Conservation (phyloP, 768 basidiomycete genomes). For the Suillus subalutaceus region DNA sequence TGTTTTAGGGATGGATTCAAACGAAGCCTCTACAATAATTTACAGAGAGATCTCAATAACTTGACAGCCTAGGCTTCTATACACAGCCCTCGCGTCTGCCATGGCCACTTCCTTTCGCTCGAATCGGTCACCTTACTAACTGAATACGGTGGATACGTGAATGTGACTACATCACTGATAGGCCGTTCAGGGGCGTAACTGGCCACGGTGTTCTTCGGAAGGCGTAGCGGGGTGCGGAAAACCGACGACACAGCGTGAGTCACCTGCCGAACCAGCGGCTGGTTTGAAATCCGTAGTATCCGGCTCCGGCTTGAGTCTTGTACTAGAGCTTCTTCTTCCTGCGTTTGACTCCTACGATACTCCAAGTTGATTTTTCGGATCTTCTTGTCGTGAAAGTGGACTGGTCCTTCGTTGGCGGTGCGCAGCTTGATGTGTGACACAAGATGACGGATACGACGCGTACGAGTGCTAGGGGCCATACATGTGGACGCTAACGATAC, state of each 20-base stretch:
- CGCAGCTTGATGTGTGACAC: not conserved
- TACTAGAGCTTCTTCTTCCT: not conserved
- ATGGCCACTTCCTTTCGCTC: not conserved
- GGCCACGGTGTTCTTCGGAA: not conserved
- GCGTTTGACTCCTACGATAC: not conserved
- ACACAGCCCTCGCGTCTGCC: not conserved
- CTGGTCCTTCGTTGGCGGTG: not conserved
- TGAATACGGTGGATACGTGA: not conserved
- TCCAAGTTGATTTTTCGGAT: not conserved
- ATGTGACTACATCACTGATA: not conserved
- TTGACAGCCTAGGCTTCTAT: not conserved
- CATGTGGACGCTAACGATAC: not conserved
- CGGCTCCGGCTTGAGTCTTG: not conserved
- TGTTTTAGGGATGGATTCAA: not conserved
- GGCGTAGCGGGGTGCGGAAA: not conserved
- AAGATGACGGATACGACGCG: not conserved
- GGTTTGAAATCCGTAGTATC: not conserved
- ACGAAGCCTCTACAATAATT: not conserved
- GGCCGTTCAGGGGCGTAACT: not conserved
- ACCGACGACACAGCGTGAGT: not conserved
- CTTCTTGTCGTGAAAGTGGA: not conserved
- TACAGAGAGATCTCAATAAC: not conserved
- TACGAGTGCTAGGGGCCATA: not conserved
- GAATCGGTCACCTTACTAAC: not conserved
- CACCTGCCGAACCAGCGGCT: conserved; percentile 2